phyloP scores from a whole-genome alignment of 2,329 filamentous ascomycete species.

The Fusarium coicis region DNA sequence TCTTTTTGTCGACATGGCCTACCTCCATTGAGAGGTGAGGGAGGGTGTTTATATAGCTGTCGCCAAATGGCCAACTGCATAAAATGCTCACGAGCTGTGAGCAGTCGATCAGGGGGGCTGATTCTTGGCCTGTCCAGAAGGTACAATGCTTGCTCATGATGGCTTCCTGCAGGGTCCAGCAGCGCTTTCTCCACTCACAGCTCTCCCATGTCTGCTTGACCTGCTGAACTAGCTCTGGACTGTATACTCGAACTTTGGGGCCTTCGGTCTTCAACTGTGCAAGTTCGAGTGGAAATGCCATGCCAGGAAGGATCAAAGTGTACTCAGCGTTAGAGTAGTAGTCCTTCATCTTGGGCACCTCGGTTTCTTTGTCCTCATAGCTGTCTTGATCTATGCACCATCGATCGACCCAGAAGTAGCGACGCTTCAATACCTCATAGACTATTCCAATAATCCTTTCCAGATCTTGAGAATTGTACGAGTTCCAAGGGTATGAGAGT shows the following conservation, averaged over 20 bases:
- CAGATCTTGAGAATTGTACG: neutral
- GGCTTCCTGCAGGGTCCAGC: neutral
- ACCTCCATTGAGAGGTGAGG: neutral
- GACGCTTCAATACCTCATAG: rapidly evolving
- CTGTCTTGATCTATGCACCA: neutral
- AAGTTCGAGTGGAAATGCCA: neutral
- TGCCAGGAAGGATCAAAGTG: neutral
- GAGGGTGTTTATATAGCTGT: neutral
- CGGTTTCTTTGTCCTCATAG: neutral
- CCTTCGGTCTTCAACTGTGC: neutral
- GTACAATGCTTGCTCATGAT: neutral
- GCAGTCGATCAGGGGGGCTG: neutral
- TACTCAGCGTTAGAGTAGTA: neutral
- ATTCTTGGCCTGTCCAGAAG: neutral
- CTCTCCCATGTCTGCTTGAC: neutral
- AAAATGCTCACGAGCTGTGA: neutral
- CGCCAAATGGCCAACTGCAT: neutral
- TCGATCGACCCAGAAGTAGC: neutral
- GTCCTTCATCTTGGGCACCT: neutral
- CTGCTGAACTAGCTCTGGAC: neutral
- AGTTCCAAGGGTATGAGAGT: neutral
- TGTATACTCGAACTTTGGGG: neutral
- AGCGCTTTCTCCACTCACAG: neutral
- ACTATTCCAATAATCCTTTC: neutral
- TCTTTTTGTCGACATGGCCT: neutral